Conservation (phyloP, 1,284 basidiomycete species). For the Pseudozyma sp. region DNA sequence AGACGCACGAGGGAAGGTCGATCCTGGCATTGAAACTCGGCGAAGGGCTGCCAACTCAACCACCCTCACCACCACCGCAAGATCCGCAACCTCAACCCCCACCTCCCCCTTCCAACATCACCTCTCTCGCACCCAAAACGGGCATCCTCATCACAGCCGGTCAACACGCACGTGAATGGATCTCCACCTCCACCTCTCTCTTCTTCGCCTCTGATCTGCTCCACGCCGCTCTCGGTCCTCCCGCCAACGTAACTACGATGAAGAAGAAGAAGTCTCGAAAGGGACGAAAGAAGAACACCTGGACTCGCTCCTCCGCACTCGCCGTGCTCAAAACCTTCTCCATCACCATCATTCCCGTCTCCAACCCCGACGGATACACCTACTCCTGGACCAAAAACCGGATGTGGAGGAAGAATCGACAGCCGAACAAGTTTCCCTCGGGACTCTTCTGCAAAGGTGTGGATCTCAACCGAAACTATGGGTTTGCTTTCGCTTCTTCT, state of each 20-base stretch:
- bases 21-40: constrained; percentile 34
- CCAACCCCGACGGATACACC: constrained; percentile 86
- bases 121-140: constrained; percentile 6
- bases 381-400: constrained; percentile 77
- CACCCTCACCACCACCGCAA: constrained; percentile 4
- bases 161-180: constrained; percentile 73
- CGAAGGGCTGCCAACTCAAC: neutral
- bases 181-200: constrained; percentile 79
- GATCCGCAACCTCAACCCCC: constrained; percentile 17
- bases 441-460: constrained; percentile 75
- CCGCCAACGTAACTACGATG: neutral
- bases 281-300: constrained; percentile 18
- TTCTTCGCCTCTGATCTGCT: constrained; percentile 72
- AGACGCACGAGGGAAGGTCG: constrained; percentile 39
- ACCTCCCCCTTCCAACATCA: constrained; percentile 12
- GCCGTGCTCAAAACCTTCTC: constrained; percentile 75
- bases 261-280: constrained; percentile 12
- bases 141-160: constrained; percentile 43
- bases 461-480: constrained; percentile 80
- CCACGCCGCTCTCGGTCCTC: constrained; percentile 11
- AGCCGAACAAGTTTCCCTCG: constrained; percentile 65
- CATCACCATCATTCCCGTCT: constrained; percentile 81
- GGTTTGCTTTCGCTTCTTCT: constrained; percentile 71
- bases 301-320: constrained; percentile 31
- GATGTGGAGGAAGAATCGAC: constrained; percentile 86